Percentiles rank a stretch among this genome's conserved stretches.
Evolutionary conservation across 768 basidiomycete genomes (phyloP).

Genomic region (Lentinula lateritia): DNA sequence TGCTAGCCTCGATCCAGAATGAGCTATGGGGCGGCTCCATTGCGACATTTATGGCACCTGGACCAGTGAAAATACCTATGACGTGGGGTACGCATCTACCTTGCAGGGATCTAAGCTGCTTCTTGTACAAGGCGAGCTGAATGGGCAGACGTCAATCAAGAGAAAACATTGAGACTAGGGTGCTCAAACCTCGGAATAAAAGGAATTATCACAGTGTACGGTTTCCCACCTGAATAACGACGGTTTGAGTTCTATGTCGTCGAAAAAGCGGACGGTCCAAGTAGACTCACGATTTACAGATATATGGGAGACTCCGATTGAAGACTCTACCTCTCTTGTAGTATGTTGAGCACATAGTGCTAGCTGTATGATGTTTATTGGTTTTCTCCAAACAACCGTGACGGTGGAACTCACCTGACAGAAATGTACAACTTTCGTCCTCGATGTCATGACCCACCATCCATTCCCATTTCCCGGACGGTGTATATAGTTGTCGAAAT

Average conservation of each 20-base stretch:
- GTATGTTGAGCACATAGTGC: slow-evolving; percentile 29
- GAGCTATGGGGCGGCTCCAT: slow-evolving; percentile 53
- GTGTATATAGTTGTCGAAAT: slow-evolving; percentile 9
- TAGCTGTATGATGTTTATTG: slow-evolving; percentile 16
- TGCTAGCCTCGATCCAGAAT: slow-evolving; percentile 59
- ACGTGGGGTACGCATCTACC: slow-evolving; percentile 47
- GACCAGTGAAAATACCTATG: slow-evolving; percentile 40
- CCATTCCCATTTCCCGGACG: slow-evolving; percentile 17
- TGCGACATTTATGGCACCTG: slow-evolving; percentile 33
- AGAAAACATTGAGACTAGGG: no score
- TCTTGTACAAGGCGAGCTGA: slow-evolving; percentile 49
- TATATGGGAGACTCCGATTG: slow-evolving; percentile 22
- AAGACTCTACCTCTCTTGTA: slow-evolving; percentile 27
- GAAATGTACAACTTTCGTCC: slow-evolving; percentile 9
- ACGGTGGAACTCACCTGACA: slow-evolving; percentile 11
- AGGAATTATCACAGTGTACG: slow-evolving; percentile 28
- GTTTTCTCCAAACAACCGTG: neutral
- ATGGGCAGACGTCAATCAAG: neutral
- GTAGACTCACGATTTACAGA: slow-evolving; percentile 30
- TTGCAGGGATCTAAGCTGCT: slow-evolving; percentile 44
- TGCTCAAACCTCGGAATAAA: slow-evolving; percentile 53
- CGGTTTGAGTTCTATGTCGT: neutral
- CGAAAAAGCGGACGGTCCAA: neutral
- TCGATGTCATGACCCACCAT: slow-evolving; percentile 9
- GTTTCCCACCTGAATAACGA: slow-evolving; percentile 12